Percentiles rank a stretch among this genome's conserved stretches.
Conservation (phyloP, 148 eudicot species). For the Cornus controversa region DNA sequence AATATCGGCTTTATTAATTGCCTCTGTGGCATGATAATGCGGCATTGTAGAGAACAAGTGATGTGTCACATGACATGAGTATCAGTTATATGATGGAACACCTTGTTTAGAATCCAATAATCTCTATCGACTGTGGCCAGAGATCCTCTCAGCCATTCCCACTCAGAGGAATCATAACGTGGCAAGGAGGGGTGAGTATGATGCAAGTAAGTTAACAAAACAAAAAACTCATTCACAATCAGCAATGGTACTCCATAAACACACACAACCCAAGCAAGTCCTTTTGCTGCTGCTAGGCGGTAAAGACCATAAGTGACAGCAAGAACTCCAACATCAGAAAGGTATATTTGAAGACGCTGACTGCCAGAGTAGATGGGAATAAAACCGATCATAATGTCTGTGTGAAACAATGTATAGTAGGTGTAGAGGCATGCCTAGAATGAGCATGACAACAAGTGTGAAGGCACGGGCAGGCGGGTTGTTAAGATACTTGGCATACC, state of each 20-base stretch:
- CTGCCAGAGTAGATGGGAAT: background rate
- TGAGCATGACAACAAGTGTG: background rate
- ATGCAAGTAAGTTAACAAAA: background rate
- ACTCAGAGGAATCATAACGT: slow-evolving; percentile 4
- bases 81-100: slow-evolving; percentile 10
- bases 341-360: background rate
- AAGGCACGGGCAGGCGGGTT: background rate
- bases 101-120: slow-evolving; percentile 10
- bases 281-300: background rate
- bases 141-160: slow-evolving; percentile 17
- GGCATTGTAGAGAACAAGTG: slow-evolving; percentile 9
- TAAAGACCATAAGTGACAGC: background rate
- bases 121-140: slow-evolving; percentile 6
- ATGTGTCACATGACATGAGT: slow-evolving; percentile 16
- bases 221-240: slow-evolving; percentile 5
- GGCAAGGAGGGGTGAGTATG: slow-evolving; percentile 14
- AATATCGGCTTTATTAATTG: background rate
- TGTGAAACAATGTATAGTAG: background rate
- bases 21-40: background rate
- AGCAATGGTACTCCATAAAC: slow-evolving; percentile 9
- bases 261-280: slow-evolving; percentile 5
- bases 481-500: background rate
- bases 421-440: background rate
- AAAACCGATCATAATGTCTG: background rate
- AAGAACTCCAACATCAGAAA: slow-evolving; percentile 4